Conservation (phyloP, 257 asterid genomes). For the Fraxinus cuspidata region DNA sequence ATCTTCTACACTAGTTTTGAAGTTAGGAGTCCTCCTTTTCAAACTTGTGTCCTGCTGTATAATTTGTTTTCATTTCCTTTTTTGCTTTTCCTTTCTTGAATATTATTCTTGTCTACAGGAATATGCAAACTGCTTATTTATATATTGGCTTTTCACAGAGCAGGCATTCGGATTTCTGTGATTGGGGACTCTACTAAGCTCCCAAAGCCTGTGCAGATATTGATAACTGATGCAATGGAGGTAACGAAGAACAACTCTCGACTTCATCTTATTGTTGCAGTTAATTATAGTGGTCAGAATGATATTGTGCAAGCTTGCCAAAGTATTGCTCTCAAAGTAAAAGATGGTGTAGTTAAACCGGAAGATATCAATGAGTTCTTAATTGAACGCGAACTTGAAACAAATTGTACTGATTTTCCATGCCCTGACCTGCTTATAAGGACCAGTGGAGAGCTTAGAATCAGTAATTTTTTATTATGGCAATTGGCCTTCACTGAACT, state of each 20-base stretch:
- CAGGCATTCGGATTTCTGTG: slow-evolving; percentile 45
- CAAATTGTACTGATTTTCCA: slow-evolving; percentile 50
- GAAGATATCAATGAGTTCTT: slow-evolving; percentile 43
- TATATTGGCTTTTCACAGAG: slow-evolving; percentile 38
- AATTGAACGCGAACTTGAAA: slow-evolving; percentile 53
- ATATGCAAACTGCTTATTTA: neutral
- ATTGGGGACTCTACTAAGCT: slow-evolving; percentile 62
- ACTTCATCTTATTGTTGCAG: slow-evolving; percentile 57
- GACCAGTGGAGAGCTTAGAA: slow-evolving; percentile 69
- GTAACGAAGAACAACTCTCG: slow-evolving; percentile 42
- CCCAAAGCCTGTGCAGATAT: slow-evolving; percentile 35
- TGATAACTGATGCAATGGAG: slow-evolving; percentile 28
- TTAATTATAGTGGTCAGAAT: slow-evolving; percentile 52
- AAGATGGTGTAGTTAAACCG: slow-evolving; percentile 53
- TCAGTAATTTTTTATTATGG: slow-evolving; percentile 72
- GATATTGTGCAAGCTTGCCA: slow-evolving; percentile 55
- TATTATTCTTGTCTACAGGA: neutral
- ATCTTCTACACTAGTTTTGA: neutral
- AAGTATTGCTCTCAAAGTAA: slow-evolving; percentile 49
- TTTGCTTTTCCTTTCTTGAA: neutral
- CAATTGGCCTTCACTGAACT: slow-evolving; percentile 70
- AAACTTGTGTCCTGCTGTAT: neutral
- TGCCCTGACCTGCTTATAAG: slow-evolving; percentile 60
- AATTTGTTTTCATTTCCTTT: neutral
- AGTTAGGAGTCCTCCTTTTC: neutral